Evolutionary conservation across 495 filamentous ascomycete species (phyloP), one percentile per base, ranked within the genome.

Genomic region (Hyphodiscus hymeniophilus): DNA sequence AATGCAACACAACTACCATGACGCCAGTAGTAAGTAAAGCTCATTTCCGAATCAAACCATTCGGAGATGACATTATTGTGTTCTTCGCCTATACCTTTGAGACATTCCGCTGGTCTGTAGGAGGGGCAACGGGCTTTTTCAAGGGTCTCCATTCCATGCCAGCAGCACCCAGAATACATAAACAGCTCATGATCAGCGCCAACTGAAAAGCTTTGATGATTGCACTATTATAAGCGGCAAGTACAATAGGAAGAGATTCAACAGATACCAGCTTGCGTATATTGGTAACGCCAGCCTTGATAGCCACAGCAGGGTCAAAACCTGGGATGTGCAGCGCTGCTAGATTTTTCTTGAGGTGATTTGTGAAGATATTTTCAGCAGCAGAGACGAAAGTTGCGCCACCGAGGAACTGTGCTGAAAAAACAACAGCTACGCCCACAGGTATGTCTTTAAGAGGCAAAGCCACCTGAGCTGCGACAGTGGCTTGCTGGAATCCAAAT

Each of bases 401-500:
- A 8, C 80, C 80, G 0, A 89, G 59, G 2, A 69, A 67, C 60
- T 84, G 81, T 11, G 63, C 45, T 49, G 87, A 82, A 44, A 82
- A 72, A 56, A 85, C 77, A 8, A 82, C 57, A 1, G 80, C 65
- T 3, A 79, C 71, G 24, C 77, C 82, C 7, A 76, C 75, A 13
- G 82, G 56, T 3, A 85, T 69, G 53, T 87, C 80, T 0, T 62
- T 60, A 7, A 59, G 54, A 0, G 56, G 45, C 1, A 87, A 67
- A 8, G 66, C 60, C 1, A 72, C 66, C 51, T 82, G 79, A 6
- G 77, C 77, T 6, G 81, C 81, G 32, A 87, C 69, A 18, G 68
- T 69, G 0, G 76, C 63, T 38, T 81, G 76, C 59, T 89, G 85
- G 73, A 87, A 76, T n/a, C 84, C 83, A 7, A 77, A 64, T 0